Evolutionary conservation across 2,329 filamentous ascomycete species (phyloP), one percentile per base, ranked within the genome.

Genomic region (Ceratocystis albifundus): DNA sequence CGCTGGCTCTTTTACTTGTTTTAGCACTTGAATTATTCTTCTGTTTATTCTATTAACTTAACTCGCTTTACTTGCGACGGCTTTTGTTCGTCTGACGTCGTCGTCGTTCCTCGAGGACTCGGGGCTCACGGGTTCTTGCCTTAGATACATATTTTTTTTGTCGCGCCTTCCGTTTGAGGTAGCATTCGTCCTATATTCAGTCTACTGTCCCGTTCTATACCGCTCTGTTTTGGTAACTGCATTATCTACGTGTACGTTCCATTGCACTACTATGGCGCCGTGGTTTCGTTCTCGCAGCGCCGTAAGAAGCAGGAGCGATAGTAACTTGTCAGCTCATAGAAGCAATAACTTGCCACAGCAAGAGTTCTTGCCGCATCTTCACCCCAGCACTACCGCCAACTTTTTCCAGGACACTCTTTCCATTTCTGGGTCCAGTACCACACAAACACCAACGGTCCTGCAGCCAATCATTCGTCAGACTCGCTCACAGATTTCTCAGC

Each of bases 361-460:
- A 36, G 55, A 59, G 55, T 59, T 25, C 55, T n/a, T 59, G 55
- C 55, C 55, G 55, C 55, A 59, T 8, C 17, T 59, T 59, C 55
- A 59, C 30, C 55, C 55, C 4, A 36, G 17, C 28, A 32, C n/a
- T 32, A 32, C 55, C 1, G 17, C 28, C 55, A 30, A 59, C 55
- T 59, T 59, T n/a, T 59, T 59, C 55, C 3, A 17, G 7, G 28
- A 15, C 25, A n/a, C 55, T 32, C 28, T 59, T 59, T 30, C 55
- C 55, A 17, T 36, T 59, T 59, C 55, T 30, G 55, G 55, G 30
- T 2, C 20, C 20, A n/a, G 17, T 10, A 8, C 46, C 46, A 48
- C 46, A 48, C 46, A n/a, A n/a, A 22, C 46, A 7, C 17, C 46
- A 1, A n/a, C 17, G 20, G 46, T 22, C 0, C 53, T 59, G 55